A percentile compares a stretch with the other conserved stretches of the same genome.
Evolutionary conservation across 768 basidiomycete genomes (phyloP).

Genomic region (Rhodotorula taiwanensis): DNA sequence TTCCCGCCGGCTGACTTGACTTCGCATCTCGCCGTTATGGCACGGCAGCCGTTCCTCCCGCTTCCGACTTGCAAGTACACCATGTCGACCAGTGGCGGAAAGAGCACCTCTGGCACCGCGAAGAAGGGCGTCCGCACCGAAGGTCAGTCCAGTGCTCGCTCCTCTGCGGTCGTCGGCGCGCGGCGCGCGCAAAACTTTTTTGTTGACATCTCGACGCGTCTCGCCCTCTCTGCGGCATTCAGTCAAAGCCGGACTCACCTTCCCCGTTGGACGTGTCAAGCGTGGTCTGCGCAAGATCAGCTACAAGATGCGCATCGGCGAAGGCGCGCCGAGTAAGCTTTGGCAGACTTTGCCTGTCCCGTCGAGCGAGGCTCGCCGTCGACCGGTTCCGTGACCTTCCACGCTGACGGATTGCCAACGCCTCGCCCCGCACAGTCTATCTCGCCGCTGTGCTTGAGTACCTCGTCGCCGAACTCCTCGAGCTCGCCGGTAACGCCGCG

Average conservation of each 20-base stretch:
- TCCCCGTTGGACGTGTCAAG: conserved; percentile 94
- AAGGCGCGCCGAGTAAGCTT: conserved; percentile 61
- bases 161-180: neutral
- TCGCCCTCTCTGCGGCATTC: neutral
- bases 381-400: conserved; percentile 50
- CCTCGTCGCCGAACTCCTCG: conserved; percentile 76
- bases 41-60: neutral
- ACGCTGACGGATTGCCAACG: no score
- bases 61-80: neutral
- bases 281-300: conserved; percentile 79
- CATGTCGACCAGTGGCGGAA: neutral
- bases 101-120: neutral
- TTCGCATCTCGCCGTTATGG: no score
- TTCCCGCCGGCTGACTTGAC: neutral
- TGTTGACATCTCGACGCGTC: no score
- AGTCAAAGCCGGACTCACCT: conserved; percentile 55
- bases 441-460: conserved; percentile 81
- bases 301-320: conserved; percentile 80
- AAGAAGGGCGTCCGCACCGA: neutral
- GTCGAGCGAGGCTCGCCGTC: conserved; percentile 54
- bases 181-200: no score
- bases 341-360: neutral
- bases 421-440: no score
- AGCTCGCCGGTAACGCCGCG: conserved; percentile 67
- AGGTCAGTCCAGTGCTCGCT: neutral